phyloP scores from a whole-genome alignment of 2,329 filamentous ascomycete species.

The Nannizzia gypsea region DNA sequence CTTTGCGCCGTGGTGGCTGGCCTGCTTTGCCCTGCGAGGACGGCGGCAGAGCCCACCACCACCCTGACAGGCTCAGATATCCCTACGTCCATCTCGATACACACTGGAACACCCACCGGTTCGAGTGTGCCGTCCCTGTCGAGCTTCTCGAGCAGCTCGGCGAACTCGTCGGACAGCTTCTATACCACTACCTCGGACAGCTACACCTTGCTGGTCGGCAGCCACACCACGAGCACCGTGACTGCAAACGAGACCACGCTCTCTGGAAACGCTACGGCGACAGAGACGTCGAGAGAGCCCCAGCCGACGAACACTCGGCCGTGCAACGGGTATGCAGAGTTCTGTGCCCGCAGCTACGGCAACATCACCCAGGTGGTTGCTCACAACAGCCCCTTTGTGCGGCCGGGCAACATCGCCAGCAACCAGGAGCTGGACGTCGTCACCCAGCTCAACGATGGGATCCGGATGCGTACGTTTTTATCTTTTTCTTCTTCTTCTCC shows the following conservation, averaged over 20 bases:
- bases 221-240: conserved; percentile 19
- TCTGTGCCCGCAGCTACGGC: conserved; percentile 64
- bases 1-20: not conserved
- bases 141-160: conserved; percentile 18
- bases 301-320: conserved; percentile 58
- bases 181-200: conserved; percentile 28
- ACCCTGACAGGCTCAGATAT: conserved; percentile 10
- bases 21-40: not conserved
- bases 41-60: not conserved
- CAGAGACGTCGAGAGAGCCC: conserved; percentile 36
- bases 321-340: conserved; percentile 68
- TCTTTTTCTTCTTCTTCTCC: too few species aligned
- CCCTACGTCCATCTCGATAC: conserved; percentile 8
- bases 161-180: conserved; percentile 14
- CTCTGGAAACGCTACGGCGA: conserved; percentile 38
- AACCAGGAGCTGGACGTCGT: conserved; percentile 61
- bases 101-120: conserved; percentile 12
- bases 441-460: conserved; percentile 64
- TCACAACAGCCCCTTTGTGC: conserved; percentile 72
- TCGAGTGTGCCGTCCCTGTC: conserved; percentile 16
- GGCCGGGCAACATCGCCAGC: conserved; percentile 56
- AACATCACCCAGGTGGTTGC: conserved; percentile 68
- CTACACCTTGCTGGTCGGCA: conserved; percentile 30
- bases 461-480: conserved; percentile 44
- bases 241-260: conserved; percentile 27